phyloP scores from a whole-genome alignment of 108 stramenopile species.

The Epithemia pelagica region DNA sequence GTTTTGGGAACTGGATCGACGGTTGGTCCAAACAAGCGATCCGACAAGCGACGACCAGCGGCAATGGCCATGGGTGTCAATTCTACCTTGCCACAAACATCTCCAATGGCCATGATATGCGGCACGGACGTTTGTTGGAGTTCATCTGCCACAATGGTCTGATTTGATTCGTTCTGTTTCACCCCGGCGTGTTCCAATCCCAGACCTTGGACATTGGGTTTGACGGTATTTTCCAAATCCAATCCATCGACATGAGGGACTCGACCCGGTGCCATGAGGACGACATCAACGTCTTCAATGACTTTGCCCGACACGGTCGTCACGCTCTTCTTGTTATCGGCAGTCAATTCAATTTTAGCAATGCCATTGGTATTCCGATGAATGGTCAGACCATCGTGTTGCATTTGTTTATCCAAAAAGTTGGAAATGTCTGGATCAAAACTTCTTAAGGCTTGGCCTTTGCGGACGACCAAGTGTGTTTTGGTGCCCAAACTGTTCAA shows the following conservation, averaged over 20 bases:
- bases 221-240: conserved; percentile 26
- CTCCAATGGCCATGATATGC: conserved; percentile 87
- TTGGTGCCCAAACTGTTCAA: conserved; percentile 73
- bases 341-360: conserved; percentile 42
- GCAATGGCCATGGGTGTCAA: conserved; percentile 95
- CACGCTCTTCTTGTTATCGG: conserved; percentile 48
- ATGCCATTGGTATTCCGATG: conserved; percentile 69
- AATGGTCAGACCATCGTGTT: conserved; percentile 52
- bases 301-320: conserved; percentile 36
- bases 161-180: conserved; percentile 10
- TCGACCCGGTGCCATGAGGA: conserved; percentile 80
- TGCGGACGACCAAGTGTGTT: conserved; percentile 54
- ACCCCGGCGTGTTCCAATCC: conserved; percentile 65
- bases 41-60: conserved; percentile 81
- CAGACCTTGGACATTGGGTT: conserved; percentile 52
- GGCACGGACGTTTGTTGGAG: conserved; percentile 75
- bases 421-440: conserved; percentile 84
- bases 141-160: conserved; percentile 76
- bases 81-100: conserved; percentile 79
- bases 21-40: conserved; percentile 74
- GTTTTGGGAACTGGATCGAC: conserved; percentile 25
- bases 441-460: conserved; percentile 51
- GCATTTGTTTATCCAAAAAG: conserved; percentile 65
- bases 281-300: conserved; percentile 62
- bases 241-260: conserved; percentile 39